Evolutionary conservation across 2,329 filamentous ascomycete species (phyloP), one percentile per base, ranked within the genome.

Genomic region (Penicillium brevicompactum): DNA sequence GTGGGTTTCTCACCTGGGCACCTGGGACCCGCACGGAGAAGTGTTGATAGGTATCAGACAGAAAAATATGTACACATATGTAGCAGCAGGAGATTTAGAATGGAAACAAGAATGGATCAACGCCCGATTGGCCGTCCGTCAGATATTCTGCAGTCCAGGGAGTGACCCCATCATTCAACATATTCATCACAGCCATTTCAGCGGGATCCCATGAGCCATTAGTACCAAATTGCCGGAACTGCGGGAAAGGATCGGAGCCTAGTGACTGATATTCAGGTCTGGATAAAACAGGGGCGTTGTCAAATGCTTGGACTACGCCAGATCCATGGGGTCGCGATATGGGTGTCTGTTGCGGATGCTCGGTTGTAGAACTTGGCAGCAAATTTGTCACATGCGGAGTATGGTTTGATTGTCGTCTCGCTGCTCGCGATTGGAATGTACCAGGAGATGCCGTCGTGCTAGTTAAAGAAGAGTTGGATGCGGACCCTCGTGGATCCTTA

Each of bases 111-210:
- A 58, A 58, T 13, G 58, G 58, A 16, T 60, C 58, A 7, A 60
- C 51, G 1, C 58, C 55, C 6, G 58, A 58, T 43, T 60, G 58
- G 2, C 58, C 55, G 52, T 60, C 55, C 13, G 53, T 58, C 11
- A 60, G 40, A 32, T 60, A 60, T 31, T 60, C 58, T 11, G 50
- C 50, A n/a, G 58, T 56, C 58, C 58, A 58, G 27, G 58, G 52
- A 6, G 50, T 34, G 2, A 54, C 56, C 6, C 58, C 52, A 9
- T 56, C 55, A 30, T 56, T 53, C n/a, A 60, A 6, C 37, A 60
- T 56, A 30, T 58, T 56, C 47, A 60, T 54, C 10, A 58, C 47
- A 11, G 55, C 58, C 38, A 56, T 32, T 18, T 60, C 55, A 22
- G 55, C 22, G 8, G 50, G 49, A 42, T 60, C 58, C 58, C 55